Evolutionary conservation across 169 alveolate genomes (phyloP).

Genomic region (Eimeria necatrix): DNA sequence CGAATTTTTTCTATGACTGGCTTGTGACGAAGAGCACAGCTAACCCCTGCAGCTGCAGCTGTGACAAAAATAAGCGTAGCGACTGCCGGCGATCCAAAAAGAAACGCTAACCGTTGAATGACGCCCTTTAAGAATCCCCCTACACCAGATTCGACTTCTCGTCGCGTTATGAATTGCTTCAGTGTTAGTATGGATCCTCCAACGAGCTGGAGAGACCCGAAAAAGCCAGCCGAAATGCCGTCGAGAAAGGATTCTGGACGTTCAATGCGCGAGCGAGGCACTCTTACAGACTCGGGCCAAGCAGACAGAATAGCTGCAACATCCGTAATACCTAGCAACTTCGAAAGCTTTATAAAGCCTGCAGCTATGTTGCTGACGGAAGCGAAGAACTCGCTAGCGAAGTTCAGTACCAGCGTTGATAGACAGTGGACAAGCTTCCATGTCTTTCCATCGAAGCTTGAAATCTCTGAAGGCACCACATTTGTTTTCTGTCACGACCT

Average conservation of each 20-base stretch:
- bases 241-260: constrained; percentile 73
- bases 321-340: constrained; percentile 64
- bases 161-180: background rate
- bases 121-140: constrained; percentile 7
- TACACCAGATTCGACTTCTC: background rate
- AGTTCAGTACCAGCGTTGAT: constrained; percentile 46
- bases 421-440: constrained; percentile 34
- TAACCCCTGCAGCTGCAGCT: constrained; percentile 64
- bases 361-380: constrained; percentile 58
- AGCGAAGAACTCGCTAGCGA: constrained; percentile 68
- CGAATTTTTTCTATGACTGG: constrained; percentile 22
- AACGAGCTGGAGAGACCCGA: constrained; percentile 43
- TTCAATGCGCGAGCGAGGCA: constrained; percentile 56
- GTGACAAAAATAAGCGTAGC: background rate
- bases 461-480: constrained; percentile 42
- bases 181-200: constrained; percentile 57
- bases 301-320: constrained; percentile 40
- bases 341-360: constrained; percentile 58
- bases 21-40: constrained; percentile 63
- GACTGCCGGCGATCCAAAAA: constrained; percentile 3
- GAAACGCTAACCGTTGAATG: constrained; percentile 28
- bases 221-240: constrained; percentile 27
- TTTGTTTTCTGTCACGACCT: background rate
- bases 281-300: constrained; percentile 72
- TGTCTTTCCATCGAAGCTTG: background rate